Base-by-base conservation (phyloP, 192 early-diverging fungal genomes). In the Cetraspora pellucida region DNA sequence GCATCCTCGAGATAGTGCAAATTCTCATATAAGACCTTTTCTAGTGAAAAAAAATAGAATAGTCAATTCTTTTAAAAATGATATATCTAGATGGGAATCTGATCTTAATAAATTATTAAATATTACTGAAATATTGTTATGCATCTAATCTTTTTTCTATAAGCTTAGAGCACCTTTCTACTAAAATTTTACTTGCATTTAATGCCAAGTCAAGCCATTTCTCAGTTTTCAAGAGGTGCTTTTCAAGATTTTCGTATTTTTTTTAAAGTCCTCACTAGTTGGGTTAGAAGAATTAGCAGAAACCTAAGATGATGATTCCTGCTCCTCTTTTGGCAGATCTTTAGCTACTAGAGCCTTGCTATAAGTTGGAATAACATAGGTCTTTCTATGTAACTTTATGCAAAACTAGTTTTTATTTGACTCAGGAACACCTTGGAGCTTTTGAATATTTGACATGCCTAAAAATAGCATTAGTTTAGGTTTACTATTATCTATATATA, bases 291-390 rank as follows among this genome's bases (percentile, higher is more conserved):
- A 59, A 27, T 59, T 8, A 10, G 23, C 9, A 25, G 21, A 27
- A 25, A 25, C 57, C 10, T 59, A 10, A 11, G n/a, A n/a, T n/a
- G n/a, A n/a, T n/a, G n/a, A n/a, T n/a, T n/a, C 1, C 52, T 54
- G 19, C 52, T 54, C 19, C 52, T 54, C 57, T 59, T 59, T 59
- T 16, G 61, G 16, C 3, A 37, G 16, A 43, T 47, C 45, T 0
- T 49, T 49, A 25, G 21, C 25, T 49, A 14, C 66, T 45, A 9
- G 9, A 21, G 66, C 21, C n/a, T 68, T 68, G 66, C 44, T 68
- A 68, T n/a, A 61, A 4, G 59, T 61, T 61, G 59, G 59, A 25
- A 61, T 61, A 61, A 61, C n/a, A 61, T 61, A 61, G 2, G 10
- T n/a, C 23, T 61, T 61, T 7, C 28, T 21, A 61, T 25, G 59